A percentile compares a stretch with the other conserved stretches of the same genome.
These are phyloP conservation scores for Wickerhamiella hasegawae DNA, from an alignment of 805 yeast species.

Conservation along the genomic window DNA sequence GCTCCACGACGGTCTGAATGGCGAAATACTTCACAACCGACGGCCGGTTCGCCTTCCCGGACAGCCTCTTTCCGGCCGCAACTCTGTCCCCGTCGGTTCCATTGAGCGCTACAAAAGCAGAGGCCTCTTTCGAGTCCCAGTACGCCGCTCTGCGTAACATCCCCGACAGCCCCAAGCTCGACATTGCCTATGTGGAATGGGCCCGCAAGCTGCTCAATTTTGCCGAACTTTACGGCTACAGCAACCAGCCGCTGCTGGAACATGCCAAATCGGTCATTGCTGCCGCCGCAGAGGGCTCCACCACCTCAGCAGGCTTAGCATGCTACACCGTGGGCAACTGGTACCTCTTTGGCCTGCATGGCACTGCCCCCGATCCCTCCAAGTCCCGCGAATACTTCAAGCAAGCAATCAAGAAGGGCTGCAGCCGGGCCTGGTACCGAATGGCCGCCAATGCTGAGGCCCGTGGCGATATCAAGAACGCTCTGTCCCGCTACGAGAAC, in stretches of 20 bases:
- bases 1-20: no score
- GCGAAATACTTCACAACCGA: constrained; percentile 12
- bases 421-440: constrained; percentile 23
- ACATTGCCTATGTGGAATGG: constrained; percentile 14
- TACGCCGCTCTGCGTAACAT: constrained; percentile 4
- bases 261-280: constrained; percentile 15
- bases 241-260: constrained; percentile 10
- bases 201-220: constrained; percentile 19
- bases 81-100: constrained; percentile 3
- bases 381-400: constrained; percentile 17
- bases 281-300: constrained; percentile 9
- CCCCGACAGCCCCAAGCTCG: constrained; percentile 4
- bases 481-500: constrained; percentile 20
- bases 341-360: constrained; percentile 17
- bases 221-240: constrained; percentile 17
- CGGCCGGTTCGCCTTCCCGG: constrained; percentile 19
- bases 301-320: constrained; percentile 16
- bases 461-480: constrained; percentile 18
- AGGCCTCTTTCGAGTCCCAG: constrained; percentile 1
- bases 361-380: constrained; percentile 8
- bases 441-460: constrained; percentile 22
- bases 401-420: constrained; percentile 20
- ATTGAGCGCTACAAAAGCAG: constrained; percentile 4
- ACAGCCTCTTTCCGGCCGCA: constrained; percentile 18
- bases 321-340: constrained; percentile 19